phyloP scores from a whole-genome alignment of 345 rosid species.

The Balakata baccata region DNA sequence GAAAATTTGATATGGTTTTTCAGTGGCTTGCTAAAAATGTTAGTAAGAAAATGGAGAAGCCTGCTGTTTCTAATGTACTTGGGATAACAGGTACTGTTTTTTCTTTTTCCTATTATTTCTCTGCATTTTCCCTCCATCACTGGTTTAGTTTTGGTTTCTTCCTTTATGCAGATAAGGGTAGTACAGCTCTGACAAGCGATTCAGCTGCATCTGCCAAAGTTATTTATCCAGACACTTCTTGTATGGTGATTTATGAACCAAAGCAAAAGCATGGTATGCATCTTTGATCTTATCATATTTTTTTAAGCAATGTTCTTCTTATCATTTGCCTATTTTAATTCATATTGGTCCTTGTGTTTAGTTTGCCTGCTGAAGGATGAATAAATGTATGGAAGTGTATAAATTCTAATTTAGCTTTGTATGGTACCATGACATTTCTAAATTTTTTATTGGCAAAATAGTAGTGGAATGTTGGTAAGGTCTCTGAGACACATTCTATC shows the following conservation, averaged over 20 bases:
- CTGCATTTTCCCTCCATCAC: conserved; percentile 9
- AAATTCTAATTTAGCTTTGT: too few relatives aligned
- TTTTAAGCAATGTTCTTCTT: not conserved
- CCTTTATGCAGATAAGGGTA: conserved; percentile 32
- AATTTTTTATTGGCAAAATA: not conserved
- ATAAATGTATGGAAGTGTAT: not conserved
- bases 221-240: conserved; percentile 63
- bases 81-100: conserved; percentile 40
- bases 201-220: conserved; percentile 46
- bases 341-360: not conserved
- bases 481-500: not conserved
- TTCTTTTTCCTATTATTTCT: not conserved
- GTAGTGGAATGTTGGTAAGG: not conserved
- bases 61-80: conserved; percentile 43
- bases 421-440: not conserved
- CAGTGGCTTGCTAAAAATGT: conserved; percentile 75
- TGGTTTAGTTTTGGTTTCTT: conserved; percentile 8
- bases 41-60: conserved; percentile 68
- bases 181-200: conserved; percentile 36
- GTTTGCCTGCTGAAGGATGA: not conserved
- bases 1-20: conserved; percentile 12
- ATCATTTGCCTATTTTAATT: conserved; percentile 4
- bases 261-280: conserved; percentile 64
- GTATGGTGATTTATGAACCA: conserved; percentile 68
- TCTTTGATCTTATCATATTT: not conserved